Conservation (phyloP, 805 yeast genomes). For the Candida adriatica region DNA sequence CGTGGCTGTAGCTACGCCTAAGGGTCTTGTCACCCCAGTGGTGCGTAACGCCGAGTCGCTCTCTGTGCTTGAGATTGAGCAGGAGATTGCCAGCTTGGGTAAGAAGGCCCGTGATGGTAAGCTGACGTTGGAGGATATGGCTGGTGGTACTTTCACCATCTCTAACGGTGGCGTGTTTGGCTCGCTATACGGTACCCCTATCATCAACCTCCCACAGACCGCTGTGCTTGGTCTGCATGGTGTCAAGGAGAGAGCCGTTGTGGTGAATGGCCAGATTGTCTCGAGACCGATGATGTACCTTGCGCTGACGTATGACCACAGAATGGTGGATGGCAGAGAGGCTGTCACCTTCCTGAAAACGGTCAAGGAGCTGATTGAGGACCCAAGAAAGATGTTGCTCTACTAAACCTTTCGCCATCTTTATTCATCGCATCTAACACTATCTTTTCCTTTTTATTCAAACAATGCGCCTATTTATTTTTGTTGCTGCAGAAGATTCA, state of each 20-base stretch:
- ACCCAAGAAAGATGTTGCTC: slow-evolving; percentile 95
- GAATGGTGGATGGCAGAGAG: slow-evolving; percentile 97
- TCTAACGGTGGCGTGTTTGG: slow-evolving; percentile 99
- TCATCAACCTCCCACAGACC: slow-evolving; percentile 96
- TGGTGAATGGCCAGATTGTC: slow-evolving; percentile 91
- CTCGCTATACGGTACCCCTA: slow-evolving; percentile 95
- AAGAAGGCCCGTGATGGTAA: slow-evolving; percentile 95
- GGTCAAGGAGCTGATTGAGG: slow-evolving; percentile 94
- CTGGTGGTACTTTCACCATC: slow-evolving; percentile 98
- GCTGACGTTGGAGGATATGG: slow-evolving; percentile 95
- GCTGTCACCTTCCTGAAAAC: slow-evolving; percentile 96
- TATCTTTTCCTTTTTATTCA: too few species aligned
- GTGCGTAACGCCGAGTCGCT: slow-evolving; percentile 94
- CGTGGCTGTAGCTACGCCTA: slow-evolving; percentile 97
- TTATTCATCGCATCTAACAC: too few species aligned
- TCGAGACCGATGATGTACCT: slow-evolving; percentile 99
- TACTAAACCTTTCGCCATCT: too few species aligned
- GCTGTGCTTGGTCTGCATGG: slow-evolving; percentile 98
- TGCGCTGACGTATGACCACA: slow-evolving; percentile 97
- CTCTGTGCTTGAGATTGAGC: slow-evolving; percentile 81
- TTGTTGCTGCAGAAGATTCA: too few species aligned
- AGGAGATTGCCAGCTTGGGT: slow-evolving; percentile 77
- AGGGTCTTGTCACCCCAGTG: slow-evolving; percentile 97
- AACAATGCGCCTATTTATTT: too few species aligned
- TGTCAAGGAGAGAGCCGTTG: slow-evolving; percentile 95